A percentile compares a stretch with the other conserved stretches of the same genome.
Conservation (phyloP, 306 rosid genomes). For the Mucuna pruriens region DNA sequence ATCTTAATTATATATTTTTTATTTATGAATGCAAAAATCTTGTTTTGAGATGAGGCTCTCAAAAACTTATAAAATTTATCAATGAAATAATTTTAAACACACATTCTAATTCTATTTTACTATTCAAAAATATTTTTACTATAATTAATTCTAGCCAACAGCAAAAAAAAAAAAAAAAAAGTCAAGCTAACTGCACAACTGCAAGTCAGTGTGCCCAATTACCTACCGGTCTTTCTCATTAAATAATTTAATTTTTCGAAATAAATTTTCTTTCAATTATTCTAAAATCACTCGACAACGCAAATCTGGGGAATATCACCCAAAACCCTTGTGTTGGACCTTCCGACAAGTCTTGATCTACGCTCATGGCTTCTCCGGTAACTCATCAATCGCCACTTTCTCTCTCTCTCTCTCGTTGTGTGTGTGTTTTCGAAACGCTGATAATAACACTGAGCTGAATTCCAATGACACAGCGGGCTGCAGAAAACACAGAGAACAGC, state of each 20-base stretch:
- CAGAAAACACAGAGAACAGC: slow-evolving; percentile 71
- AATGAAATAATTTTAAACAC: too few relatives aligned
- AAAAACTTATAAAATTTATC: too few relatives aligned
- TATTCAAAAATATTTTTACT: too few relatives aligned
- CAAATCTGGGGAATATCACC: slow-evolving; percentile 26
- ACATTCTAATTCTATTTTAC: too few relatives aligned
- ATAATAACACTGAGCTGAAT: slow-evolving; percentile 26
- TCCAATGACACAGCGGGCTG: slow-evolving; percentile 62
- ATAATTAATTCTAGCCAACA: too few relatives aligned
- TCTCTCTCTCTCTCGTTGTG: background rate
- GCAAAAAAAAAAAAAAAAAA: background rate
- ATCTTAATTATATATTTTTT: too few relatives aligned
- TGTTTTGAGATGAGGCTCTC: too few relatives aligned
- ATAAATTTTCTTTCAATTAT: background rate
- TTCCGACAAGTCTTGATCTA: slow-evolving; percentile 45
- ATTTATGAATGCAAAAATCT: too few relatives aligned
- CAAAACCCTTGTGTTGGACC: slow-evolving; percentile 41
- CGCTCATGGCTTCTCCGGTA: slow-evolving; percentile 86
- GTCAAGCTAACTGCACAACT: slow-evolving; percentile 3
- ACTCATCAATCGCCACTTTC: slow-evolving; percentile 8
- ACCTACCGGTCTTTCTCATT: slow-evolving; percentile 28
- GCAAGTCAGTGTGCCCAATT: slow-evolving; percentile 21
- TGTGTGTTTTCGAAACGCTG: background rate
- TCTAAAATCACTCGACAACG: background rate
- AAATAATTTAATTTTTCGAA: background rate